phyloP scores from a whole-genome alignment of 306 rosid species.

The Fragaria iinumae region DNA sequence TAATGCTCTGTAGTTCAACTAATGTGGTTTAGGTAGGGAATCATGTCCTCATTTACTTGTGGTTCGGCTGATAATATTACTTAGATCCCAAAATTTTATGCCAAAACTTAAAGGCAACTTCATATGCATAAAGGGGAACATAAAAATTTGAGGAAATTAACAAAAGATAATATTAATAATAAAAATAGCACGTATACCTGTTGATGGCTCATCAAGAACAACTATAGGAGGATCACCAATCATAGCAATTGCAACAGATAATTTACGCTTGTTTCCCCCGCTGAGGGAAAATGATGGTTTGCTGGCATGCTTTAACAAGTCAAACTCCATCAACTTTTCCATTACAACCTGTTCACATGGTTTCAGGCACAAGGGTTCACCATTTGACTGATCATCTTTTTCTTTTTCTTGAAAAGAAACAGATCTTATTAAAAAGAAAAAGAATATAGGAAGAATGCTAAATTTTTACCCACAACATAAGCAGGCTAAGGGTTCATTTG shows the following conservation, averaged over 20 bases:
- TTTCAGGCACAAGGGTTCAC: constrained; percentile 25
- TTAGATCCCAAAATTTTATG: not conserved
- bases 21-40: not conserved
- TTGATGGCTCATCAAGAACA: constrained; percentile 96
- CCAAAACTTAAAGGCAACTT: not conserved
- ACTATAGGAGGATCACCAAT: constrained; percentile 96
- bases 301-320: constrained; percentile 77
- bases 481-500: not conserved
- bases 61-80: not conserved
- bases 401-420: too few relatives aligned
- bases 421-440: too few relatives aligned
- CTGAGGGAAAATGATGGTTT: constrained; percentile 92
- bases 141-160: not conserved
- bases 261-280: constrained; percentile 96
- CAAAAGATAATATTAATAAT: not conserved
- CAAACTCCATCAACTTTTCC: constrained; percentile 89
- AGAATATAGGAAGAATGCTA: not conserved
- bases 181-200: constrained; percentile 46
- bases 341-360: constrained; percentile 71
- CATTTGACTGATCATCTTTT: constrained; percentile 2
- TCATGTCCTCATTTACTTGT: not conserved
- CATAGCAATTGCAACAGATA: constrained; percentile 96
- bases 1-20: not conserved
- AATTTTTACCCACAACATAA: not conserved
- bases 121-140: too few relatives aligned